Evolutionary conservation across 163 green algal genomes (phyloP).

Genomic region (Volvox carteri): DNA sequence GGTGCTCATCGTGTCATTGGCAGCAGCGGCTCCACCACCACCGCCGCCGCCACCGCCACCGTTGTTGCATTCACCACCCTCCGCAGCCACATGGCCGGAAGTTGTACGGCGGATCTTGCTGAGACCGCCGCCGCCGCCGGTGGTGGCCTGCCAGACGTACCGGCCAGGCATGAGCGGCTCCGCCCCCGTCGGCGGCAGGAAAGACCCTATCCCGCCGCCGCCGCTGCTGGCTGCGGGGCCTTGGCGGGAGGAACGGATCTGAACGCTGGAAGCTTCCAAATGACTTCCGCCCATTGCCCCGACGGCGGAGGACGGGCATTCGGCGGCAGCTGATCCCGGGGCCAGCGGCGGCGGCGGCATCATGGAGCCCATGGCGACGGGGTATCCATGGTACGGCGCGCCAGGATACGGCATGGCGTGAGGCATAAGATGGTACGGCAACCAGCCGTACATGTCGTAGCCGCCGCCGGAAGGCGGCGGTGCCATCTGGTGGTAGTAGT

Average conservation of each 20-base stretch:
- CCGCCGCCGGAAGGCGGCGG: constrained; percentile 11
- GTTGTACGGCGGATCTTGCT: background rate
- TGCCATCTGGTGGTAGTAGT: constrained; percentile 26
- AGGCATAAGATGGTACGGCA: background rate
- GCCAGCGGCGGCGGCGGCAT: background rate
- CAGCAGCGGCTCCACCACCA: background rate
- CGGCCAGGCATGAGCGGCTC: constrained; percentile 52
- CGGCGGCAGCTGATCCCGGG: background rate
- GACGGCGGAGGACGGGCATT: background rate
- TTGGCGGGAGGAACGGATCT: background rate
- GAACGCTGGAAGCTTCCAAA: constrained; percentile 33
- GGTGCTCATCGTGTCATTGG: background rate
- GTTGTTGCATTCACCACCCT: background rate
- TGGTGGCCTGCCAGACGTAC: constrained; percentile 50
- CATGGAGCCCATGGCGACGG: background rate
- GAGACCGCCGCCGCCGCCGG: background rate
- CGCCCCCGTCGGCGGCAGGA: background rate
- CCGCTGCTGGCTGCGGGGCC: background rate
- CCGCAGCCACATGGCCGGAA: background rate
- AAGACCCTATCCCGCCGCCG: background rate
- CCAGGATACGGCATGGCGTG: constrained; percentile 46
- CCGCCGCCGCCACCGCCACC: background rate
- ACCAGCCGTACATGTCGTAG: constrained; percentile 48
- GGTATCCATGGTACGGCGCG: background rate
- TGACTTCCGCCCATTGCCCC: background rate